Evolutionary conservation across 2,329 filamentous ascomycete species (phyloP).

Genomic region (Trichophyton simii): DNA sequence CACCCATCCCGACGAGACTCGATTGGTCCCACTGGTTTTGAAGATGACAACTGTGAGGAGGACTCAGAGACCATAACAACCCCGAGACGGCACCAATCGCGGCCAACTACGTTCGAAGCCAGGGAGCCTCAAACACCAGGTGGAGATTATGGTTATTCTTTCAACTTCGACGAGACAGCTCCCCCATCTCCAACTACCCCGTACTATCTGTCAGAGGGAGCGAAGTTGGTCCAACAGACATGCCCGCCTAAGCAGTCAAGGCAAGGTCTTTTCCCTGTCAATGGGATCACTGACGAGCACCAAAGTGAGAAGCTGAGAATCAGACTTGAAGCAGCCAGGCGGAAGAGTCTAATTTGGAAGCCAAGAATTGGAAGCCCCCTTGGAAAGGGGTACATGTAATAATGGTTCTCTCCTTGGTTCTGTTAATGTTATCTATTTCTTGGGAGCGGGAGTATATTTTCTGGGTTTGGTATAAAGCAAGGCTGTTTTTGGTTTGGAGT

Average conservation of each 20-base stretch:
- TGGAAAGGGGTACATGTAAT: conserved; percentile 22
- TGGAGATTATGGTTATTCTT: conserved; percentile 14
- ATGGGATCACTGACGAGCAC: conserved; percentile 20
- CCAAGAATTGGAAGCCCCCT: conserved; percentile 64
- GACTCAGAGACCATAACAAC: neutral
- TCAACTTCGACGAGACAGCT: conserved; percentile 26
- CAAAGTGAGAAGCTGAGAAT: conserved; percentile 38
- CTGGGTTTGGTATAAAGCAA: neutral
- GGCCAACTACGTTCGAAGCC: neutral
- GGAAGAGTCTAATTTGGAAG: conserved; percentile 67
- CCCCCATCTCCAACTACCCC: conserved; percentile 36
- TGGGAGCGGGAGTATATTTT: neutral
- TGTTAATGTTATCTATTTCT: neutral
- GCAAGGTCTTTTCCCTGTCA: conserved; percentile 29
- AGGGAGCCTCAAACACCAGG: conserved; percentile 14
- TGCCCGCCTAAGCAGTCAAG: conserved; percentile 42
- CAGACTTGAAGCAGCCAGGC: conserved; percentile 56
- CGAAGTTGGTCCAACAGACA: conserved; percentile 38
- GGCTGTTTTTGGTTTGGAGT: neutral
- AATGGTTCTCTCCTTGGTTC: neutral
- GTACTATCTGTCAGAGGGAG: conserved; percentile 33
- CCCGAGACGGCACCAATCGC: neutral
- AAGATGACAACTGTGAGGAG: neutral
- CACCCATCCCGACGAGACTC: neutral
- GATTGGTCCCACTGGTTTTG: neutral